phyloP scores from a whole-genome alignment of 2,329 filamentous ascomycete species.

The Harringtonia aguacate region DNA sequence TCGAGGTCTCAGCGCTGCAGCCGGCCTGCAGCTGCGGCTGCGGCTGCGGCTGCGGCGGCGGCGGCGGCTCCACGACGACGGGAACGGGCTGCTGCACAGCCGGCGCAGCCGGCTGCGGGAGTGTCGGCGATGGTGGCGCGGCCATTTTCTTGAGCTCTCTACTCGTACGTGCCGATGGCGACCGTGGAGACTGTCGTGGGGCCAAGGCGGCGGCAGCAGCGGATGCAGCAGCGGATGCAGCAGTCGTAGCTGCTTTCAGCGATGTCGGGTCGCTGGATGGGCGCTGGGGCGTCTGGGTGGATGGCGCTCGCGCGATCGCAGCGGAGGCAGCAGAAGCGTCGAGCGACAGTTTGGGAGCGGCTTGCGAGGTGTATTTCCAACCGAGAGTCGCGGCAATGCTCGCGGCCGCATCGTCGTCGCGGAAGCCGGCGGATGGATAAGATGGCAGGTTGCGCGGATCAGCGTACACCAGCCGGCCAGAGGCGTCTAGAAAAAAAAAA shows the following conservation, averaged over 20 bases:
- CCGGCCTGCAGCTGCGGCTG: conserved; percentile 11
- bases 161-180: conserved; percentile 3
- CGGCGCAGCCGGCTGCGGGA: background rate
- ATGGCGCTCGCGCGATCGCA: conserved; percentile 28
- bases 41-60: background rate
- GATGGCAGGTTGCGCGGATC: conserved; percentile 63
- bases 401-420: conserved; percentile 48
- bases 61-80: background rate
- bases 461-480: conserved; percentile 55
- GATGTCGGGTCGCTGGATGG: conserved; percentile 4
- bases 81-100: background rate
- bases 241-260: conserved; percentile 9
- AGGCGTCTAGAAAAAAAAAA: background rate
- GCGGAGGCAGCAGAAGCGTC: conserved; percentile 40
- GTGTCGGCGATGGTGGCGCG: background rate
- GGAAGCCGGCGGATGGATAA: conserved; percentile 57
- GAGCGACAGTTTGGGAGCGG: background rate
- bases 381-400: conserved; percentile 65
- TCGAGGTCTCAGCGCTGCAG: conserved; percentile 53
- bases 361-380: conserved; percentile 25
- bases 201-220: conserved; percentile 1
- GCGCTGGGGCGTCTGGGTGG: background rate
- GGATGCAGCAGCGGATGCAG: conserved; percentile 9
- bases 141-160: background rate
- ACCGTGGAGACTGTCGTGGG: background rate